Base-by-base conservation (phyloP, 78 protist species). In the Bigelowiella natans region DNA sequence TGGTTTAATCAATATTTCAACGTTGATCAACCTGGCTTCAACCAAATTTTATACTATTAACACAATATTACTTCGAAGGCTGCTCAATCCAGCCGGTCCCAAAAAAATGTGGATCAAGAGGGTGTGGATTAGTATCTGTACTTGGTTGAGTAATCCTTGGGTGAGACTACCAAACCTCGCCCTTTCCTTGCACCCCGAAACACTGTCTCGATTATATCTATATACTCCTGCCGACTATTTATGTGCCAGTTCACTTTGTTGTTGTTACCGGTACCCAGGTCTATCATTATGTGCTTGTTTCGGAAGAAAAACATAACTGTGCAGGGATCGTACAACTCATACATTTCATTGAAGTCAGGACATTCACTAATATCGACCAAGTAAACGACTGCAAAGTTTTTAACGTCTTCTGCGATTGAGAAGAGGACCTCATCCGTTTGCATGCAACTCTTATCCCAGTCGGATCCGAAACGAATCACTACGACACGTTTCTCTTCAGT, bases 281-380 rank as follows among this genome's bases (percentile, higher is more conserved):
- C 99, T 28, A 98, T 91, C 98, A 97, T 94, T 31, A 98, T 98
- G 94, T 98, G 99, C 89, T 90, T 83, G 31, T 88, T 87, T 7
- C 98, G 90, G 93, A 39, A 99, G 95, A 99, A 99, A 92, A 99
- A 99, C 99, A 99, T 98, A 39, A 97, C 91, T 11, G 99, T 95
- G 90, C 93, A 93, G 28, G 99, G 97, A 91, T 98, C 99, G 90
- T 97, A 96, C 34, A 99, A 90, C 91, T 99, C 99, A 94, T 99
- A 99, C 99, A 99, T 99, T 29, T 93, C 38, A 92, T 98, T 98
- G 93, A 99, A 99, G 92, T 99, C 99, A 0, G 99, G 98, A 1
- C 89, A 88, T 37, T 97, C 94, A 0, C 95, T 88, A 31, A 94
- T 97, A 89, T 98, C 99, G 28, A 97, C 97, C 34, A 96, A 86